These are phyloP conservation scores for Myxozyma neotropica DNA, from an alignment of 805 yeast species.

Conservation along the genomic window DNA sequence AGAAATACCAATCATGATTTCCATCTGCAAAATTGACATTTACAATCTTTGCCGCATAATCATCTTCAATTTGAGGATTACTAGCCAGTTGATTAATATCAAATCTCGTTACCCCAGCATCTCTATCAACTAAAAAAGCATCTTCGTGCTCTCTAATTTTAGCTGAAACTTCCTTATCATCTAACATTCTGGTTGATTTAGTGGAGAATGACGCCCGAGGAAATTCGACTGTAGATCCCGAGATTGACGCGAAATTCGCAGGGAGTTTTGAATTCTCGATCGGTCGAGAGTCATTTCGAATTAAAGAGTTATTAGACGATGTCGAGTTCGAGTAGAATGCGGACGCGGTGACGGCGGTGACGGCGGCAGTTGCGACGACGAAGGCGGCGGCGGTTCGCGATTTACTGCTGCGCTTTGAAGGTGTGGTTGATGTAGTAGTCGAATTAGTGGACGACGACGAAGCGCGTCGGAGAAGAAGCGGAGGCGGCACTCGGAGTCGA, in stretches of 20 bases:
- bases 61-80: constrained; percentile 94
- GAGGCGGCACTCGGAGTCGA: no score
- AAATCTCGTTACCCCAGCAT: constrained; percentile 77
- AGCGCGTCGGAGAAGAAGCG: background rate
- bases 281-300: constrained; percentile 22
- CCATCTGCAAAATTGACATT: constrained; percentile 43
- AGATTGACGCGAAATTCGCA: background rate
- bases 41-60: constrained; percentile 76
- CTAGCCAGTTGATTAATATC: constrained; percentile 89
- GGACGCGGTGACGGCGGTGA: constrained; percentile 21
- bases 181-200: constrained; percentile 41
- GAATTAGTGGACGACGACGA: constrained; percentile 3
- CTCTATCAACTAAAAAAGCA: constrained; percentile 75
- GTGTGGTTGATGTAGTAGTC: background rate
- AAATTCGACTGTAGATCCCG: constrained; percentile 19
- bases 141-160: constrained; percentile 75
- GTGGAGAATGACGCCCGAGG: constrained; percentile 23
- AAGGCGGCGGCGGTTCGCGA: background rate
- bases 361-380: constrained; percentile 21
- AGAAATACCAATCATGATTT: constrained; percentile 81
- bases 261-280: constrained; percentile 6
- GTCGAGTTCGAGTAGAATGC: constrained; percentile 4
- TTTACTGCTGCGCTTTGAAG: background rate
- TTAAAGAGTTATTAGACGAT: constrained; percentile 2
- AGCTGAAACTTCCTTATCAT: constrained; percentile 70